Base-by-base conservation (phyloP, 176 grass and related monocot species). In the Oryza punctata region DNA sequence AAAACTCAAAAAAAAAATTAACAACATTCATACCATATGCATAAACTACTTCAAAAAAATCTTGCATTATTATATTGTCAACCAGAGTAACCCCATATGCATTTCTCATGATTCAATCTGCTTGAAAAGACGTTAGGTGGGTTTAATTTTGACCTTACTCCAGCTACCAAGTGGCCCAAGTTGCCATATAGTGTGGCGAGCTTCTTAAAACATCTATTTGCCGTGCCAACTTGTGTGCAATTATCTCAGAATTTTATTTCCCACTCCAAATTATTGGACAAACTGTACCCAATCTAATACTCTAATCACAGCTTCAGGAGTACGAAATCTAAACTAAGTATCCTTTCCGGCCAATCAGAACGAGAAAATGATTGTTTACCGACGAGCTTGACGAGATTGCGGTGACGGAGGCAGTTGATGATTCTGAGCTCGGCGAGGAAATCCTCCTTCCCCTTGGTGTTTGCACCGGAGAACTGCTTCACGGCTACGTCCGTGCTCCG, bases 351-450 rank as follows among this genome's bases (percentile, higher is more conserved):
- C 12, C 23, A 70, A 70, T 45, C 30, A 37, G 8, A 21, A 27
- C 59, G 46, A n/a, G n/a, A 41, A 41, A 76, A 70, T 12, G 6
- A 35, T 43, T 52, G 6, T 79, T 73, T 85, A 95, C 96, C 96
- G 16, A 89, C 69, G 35, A 99, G 85, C 70, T 85, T 94, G 84
- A 94, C 96, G 69, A 96, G 96, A 75, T 99, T 84, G 41, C 72
- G 75, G 84, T 99, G 96, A 1, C 96, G 91, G 69, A 99, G 96
- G 47, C 89, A 87, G 69, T 96, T 96, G 84, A 99, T 96, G 72
- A 99, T 96, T 63, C 82, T 90, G 54, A 99, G 93, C 89, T 99
- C 93, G 49, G 86, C 83, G 54, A 99, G 85, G 81, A 99, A 99
- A 70, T 99, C 96, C 47, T 96, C 91, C 87, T 94, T 89, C 3